Percentiles rank a stretch among this genome's conserved stretches.
phyloP scores from a whole-genome alignment of 1,284 basidiomycete genomes.

The Mycena citricolor region DNA sequence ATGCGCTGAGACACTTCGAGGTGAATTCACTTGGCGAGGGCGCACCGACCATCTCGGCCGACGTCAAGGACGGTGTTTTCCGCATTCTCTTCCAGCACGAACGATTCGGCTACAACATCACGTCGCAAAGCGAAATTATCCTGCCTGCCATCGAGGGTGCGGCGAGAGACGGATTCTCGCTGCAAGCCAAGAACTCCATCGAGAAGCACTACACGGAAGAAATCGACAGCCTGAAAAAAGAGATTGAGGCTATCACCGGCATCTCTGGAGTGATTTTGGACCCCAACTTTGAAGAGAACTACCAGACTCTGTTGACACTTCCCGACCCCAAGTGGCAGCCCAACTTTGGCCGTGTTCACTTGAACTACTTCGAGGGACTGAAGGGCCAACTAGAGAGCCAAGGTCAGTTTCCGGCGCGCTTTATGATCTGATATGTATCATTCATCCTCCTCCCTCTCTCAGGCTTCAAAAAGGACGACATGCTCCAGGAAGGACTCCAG shows the following conservation, averaged over 20 bases:
- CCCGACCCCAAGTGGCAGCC: conserved; percentile 29
- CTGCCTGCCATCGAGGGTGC: conserved; percentile 31
- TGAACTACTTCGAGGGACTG: conserved; percentile 28
- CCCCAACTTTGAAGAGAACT: conserved; percentile 38
- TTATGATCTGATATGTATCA: too few species aligned
- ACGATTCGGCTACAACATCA: conserved; percentile 29
- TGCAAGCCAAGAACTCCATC: conserved; percentile 35
- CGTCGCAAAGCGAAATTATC: conserved; percentile 25
- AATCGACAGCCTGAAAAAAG: conserved; percentile 29
- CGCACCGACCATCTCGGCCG: conserved; percentile 29
- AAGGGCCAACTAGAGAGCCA: conserved; percentile 30
- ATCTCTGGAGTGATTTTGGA: conserved; percentile 36
- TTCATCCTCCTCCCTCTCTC: too few species aligned
- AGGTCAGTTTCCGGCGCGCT: conserved; percentile 5
- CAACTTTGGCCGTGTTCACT: conserved; percentile 27
- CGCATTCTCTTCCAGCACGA: conserved; percentile 33
- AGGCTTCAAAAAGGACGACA: conserved; percentile 35
- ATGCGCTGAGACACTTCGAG: not conserved
- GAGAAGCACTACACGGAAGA: conserved; percentile 30
- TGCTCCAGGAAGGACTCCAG: conserved; percentile 38
- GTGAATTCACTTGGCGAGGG: conserved; percentile 32
- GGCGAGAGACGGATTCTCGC: conserved; percentile 30
- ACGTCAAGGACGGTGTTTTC: conserved; percentile 35
- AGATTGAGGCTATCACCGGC: conserved; percentile 30
- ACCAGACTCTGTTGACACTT: conserved; percentile 27